Conservation (phyloP, 352 stramenopile genomes). For the Pythium plurisporium region DNA sequence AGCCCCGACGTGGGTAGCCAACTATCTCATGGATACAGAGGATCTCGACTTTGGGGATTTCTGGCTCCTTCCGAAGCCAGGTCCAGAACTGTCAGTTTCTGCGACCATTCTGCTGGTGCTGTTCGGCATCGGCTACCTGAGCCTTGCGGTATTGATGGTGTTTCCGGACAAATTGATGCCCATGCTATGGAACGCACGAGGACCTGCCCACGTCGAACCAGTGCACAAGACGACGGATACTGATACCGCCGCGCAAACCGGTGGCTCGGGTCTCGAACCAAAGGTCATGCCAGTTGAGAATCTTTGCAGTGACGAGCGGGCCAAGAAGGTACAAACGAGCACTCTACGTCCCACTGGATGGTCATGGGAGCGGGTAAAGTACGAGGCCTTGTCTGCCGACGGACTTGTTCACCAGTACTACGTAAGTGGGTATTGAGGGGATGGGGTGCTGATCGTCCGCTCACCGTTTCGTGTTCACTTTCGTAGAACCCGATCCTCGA, state of each 20-base stretch:
- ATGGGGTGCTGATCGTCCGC: background rate
- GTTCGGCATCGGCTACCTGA: constrained; percentile 32
- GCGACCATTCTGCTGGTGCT: constrained; percentile 25
- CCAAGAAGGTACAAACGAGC: background rate
- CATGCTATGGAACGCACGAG: too few species aligned
- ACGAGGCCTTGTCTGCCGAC: background rate
- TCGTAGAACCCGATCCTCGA: constrained; percentile 30
- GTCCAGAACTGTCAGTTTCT: too few species aligned
- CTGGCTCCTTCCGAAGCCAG: constrained; percentile 28
- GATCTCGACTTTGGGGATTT: constrained; percentile 45
- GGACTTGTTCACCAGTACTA: background rate
- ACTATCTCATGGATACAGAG: constrained; percentile 34
- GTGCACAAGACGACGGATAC: too few species aligned
- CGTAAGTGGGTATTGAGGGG: background rate
- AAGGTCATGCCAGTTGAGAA: too few species aligned
- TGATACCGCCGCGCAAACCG: too few species aligned
- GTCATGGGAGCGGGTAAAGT: background rate
- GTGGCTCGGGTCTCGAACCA: too few species aligned
- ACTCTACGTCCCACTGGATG: too few species aligned
- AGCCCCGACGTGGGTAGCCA: constrained; percentile 31
- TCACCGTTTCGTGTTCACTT: background rate
- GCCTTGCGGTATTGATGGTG: constrained; percentile 32
- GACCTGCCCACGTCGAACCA: too few species aligned
- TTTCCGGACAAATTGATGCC: too few species aligned
- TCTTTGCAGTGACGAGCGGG: too few species aligned